Conservation (phyloP, 179 eudicot genomes). For the Spinacia oleracea region DNA sequence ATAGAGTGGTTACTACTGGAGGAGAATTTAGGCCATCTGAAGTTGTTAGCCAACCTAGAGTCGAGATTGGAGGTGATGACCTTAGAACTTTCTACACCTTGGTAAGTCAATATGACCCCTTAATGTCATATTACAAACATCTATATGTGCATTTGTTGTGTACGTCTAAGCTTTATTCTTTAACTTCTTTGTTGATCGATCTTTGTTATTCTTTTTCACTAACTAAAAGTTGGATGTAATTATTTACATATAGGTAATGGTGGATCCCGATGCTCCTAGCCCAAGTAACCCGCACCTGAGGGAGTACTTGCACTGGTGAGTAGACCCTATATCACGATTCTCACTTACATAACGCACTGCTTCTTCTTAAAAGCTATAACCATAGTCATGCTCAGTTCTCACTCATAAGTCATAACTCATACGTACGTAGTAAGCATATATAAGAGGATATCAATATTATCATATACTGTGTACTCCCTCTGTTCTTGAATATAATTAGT, state of each 20-base stretch:
- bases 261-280: slow-evolving; percentile 53
- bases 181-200: neutral
- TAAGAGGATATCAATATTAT: too few species aligned
- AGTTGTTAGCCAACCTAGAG: slow-evolving; percentile 61
- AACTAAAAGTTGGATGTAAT: neutral
- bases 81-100: slow-evolving; percentile 64
- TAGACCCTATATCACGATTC: too few species aligned
- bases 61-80: slow-evolving; percentile 69
- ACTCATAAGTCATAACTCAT: too few species aligned
- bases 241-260: slow-evolving; percentile 32
- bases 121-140: neutral
- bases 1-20: slow-evolving; percentile 54
- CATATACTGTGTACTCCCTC: too few species aligned
- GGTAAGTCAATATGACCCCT: slow-evolving; percentile 30
- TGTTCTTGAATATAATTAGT: too few species aligned
- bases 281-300: slow-evolving; percentile 41
- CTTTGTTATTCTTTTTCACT: neutral
- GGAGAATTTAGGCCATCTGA: slow-evolving; percentile 74
- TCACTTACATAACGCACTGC: too few species aligned
- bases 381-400: neutral
- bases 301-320: slow-evolving; percentile 46
- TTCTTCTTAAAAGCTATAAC: neutral
- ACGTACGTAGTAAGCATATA: too few species aligned
- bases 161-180: neutral
- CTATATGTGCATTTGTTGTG: neutral